Percentiles rank a stretch among this genome's conserved stretches.
Conservation (phyloP, 2,329 filamentous ascomycete genomes). For the Mycosphaerella arachidis region DNA sequence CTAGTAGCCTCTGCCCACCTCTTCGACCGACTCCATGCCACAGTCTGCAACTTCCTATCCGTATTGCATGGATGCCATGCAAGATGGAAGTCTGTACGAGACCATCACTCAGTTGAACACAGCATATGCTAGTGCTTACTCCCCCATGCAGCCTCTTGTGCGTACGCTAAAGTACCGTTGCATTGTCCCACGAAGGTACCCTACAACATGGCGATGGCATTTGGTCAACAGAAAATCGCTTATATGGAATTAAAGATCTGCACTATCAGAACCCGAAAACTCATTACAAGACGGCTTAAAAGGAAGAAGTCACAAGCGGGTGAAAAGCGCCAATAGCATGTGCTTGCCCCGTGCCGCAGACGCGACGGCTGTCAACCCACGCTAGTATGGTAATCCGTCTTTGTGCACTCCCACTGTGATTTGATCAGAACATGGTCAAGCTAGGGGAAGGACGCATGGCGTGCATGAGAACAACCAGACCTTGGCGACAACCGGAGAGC, state of each 20-base stretch:
- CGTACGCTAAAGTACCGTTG: too few relatives aligned
- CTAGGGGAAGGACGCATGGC: conserved; percentile 9
- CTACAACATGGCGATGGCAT: too few relatives aligned
- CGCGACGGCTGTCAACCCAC: neutral
- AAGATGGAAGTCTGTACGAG: too few relatives aligned
- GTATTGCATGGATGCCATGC: too few relatives aligned
- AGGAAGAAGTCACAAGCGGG: neutral
- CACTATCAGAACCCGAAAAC: neutral
- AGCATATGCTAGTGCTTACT: too few relatives aligned
- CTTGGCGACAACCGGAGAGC: neutral
- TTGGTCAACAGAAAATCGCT: too few relatives aligned
- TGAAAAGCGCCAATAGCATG: neutral
- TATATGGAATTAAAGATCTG: too few relatives aligned
- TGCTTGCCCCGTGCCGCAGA: neutral
- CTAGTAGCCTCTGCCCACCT: neutral
- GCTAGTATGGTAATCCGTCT: neutral
- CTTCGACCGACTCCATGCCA: too few relatives aligned
- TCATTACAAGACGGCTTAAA: neutral
- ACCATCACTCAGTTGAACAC: too few relatives aligned
- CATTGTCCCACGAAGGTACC: too few relatives aligned
- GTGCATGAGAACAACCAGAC: conserved; percentile 6
- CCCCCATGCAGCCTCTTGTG: too few relatives aligned
- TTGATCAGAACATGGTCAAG: neutral
- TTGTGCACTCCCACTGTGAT: neutral
- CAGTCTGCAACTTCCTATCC: too few relatives aligned